Base-by-base conservation (phyloP, 441 rosid species). In the Mallotus japonicus region DNA sequence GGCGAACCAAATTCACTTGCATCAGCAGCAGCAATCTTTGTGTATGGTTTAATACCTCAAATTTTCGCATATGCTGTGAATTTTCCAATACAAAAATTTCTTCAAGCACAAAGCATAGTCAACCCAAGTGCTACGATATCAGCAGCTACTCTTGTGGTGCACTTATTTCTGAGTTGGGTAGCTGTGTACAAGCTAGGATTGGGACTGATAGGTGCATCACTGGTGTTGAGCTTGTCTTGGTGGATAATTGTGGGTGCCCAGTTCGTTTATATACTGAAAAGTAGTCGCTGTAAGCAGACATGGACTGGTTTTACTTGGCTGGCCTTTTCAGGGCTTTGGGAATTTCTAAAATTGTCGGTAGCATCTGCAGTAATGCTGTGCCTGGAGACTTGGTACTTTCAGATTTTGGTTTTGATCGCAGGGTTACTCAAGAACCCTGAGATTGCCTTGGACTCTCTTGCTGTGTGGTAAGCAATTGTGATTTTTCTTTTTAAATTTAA, bases 311-410 rank as follows among this genome's bases (percentile, higher is more conserved):
- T 89, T 14, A 85, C 79, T 7, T 71, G 73, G 69, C 80, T 78
- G 70, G 90, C 98, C 24, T 88, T 91, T 77, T 80, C 79, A 5
- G 96, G 95, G 19, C 77, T 91, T 16, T 85, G 89, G 89, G 87
- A 86, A 15, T 91, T 93, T 59, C 65, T 87, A 2, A 86, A 84
- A 69, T 70, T 89, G 9, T 89, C 95, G 8, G 67, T 81, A 32
- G 93, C 85, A 0, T 92, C 98, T 0, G 95, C 96, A 0, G 92
- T 92, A 46, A 92, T 92, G 98, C 74, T 90, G 16, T 92, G 96
- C 84, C 73, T 92, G 59, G 98, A 92, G 76, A 87, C 89, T 13
- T 93, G 97, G 97, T 93, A 93, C 72, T 84, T 79, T 5, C 97
- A 91, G 84, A 75, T 89, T 34, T 67, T 93, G 8, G 89, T 93